Evolutionary conservation across 2,329 filamentous ascomycete species (phyloP), one percentile per base, ranked within the genome.

Genomic region (Aspergillus fischeri): DNA sequence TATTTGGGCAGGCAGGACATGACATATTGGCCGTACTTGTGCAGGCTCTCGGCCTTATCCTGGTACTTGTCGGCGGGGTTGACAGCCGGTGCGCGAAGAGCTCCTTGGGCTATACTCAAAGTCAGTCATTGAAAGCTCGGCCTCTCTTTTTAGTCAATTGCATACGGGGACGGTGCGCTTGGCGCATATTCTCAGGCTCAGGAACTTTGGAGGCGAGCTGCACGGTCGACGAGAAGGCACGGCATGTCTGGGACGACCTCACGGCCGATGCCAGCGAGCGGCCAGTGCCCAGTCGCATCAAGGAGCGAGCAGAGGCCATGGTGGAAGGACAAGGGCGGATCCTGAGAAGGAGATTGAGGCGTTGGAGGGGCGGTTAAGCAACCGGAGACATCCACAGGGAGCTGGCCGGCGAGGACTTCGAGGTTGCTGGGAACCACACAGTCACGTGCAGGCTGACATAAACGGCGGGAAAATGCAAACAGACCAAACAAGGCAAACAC

Each of bases 1-100:
- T 96, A 97, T 82, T 97, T 97, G 69, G 94, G 95, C 71, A 99
- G 79, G 77, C 91, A 96, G 66, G 92, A 92, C 86, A 99, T 93
- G 70, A 99, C 80, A 84, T 96, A 99, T 72, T 95, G 87, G 70
- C 94, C 94, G 73, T 99, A 99, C 70, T 87, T 89, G 82, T 99
- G 94, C 73, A 97, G 82, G 72, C 88, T 84, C 65, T 96, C 90
- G 66, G 90, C 86, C 80, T 93, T 94, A 73, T 90, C 87, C 74
- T 88, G 83, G 78, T 92, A 95, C 78, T 94, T 96, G 83, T 97
- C 94, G 75, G 90, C 85, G 38, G 93, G 92, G 78, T 97, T 97
- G 70, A 96, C 84, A 68, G 95, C 80, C 57, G 92, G 89, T 24
- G 81, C 89, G 71, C 90, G 86, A 63, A 97, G 85, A 65, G 85